phyloP scores from a whole-genome alignment of 768 basidiomycete genomes.

The Boletales sp. region DNA sequence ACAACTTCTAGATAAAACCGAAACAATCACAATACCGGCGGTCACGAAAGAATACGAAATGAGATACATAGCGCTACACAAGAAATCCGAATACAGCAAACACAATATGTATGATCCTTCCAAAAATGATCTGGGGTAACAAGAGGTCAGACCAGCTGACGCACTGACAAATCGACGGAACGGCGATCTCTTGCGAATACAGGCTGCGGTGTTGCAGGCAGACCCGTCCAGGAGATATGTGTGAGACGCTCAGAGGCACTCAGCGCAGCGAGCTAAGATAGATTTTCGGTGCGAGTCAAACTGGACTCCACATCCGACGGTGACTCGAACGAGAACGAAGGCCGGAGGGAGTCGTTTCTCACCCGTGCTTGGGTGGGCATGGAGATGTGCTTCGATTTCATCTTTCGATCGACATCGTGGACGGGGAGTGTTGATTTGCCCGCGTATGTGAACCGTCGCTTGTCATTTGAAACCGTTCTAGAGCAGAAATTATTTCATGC shows the following conservation, averaged over 20 bases:
- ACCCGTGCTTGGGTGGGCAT: neutral
- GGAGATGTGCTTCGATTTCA: neutral
- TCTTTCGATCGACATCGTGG: neutral
- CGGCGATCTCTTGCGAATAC: neutral
- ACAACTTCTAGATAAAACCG: neutral
- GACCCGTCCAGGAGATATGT: neutral
- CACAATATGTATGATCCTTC: too few relatives aligned
- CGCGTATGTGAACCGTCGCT: neutral
- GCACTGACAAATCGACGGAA: neutral
- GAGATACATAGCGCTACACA: neutral
- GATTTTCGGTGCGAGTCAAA: neutral
- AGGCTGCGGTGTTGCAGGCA: neutral
- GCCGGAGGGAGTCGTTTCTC: neutral
- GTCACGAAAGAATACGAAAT: neutral
- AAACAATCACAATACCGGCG: neutral
- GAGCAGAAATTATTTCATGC: neutral
- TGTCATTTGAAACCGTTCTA: neutral
- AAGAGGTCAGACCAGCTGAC: neutral
- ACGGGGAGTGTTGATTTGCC: neutral
- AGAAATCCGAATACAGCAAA: neutral
- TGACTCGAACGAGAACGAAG: conserved; percentile 1
- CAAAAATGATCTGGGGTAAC: neutral
- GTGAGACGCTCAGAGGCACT: neutral
- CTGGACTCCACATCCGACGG: neutral
- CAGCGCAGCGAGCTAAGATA: neutral